These are phyloP conservation scores for Pistacia atlantica DNA, from an alignment of 345 rosid genomes.

Conservation along the genomic window DNA sequence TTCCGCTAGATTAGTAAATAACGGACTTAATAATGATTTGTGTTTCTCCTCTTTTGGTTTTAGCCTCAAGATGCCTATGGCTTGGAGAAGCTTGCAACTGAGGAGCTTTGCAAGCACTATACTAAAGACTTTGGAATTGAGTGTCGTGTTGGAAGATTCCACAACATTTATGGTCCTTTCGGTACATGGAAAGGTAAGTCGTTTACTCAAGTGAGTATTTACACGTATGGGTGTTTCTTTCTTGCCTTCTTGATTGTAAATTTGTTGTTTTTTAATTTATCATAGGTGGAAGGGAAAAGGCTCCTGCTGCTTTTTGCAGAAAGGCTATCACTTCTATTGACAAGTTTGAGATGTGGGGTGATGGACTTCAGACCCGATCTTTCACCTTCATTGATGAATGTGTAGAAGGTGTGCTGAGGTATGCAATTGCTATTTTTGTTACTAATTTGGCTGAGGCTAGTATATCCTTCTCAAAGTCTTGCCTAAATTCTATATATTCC, in stretches of 20 bases:
- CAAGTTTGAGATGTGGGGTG: constrained; percentile 99
- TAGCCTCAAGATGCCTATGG: constrained; percentile 99
- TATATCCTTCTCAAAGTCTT: no score
- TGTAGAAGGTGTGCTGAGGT: constrained; percentile 98
- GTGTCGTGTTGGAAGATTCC: constrained; percentile 95
- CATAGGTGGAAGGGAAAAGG: constrained; percentile 98
- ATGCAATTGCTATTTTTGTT: constrained; percentile 3
- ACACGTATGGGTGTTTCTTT: not conserved
- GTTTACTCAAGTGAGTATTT: constrained; percentile 5
- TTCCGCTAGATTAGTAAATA: not conserved
- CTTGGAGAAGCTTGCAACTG: constrained; percentile 97
- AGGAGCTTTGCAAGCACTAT: constrained; percentile 97
- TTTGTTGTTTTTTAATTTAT: constrained; percentile 6
- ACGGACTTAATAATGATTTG: constrained; percentile 8
- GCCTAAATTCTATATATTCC: not conserved
- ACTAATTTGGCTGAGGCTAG: not conserved
- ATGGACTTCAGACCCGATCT: constrained; percentile 94
- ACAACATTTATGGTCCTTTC: constrained; percentile 98
- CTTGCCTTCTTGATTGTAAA: constrained; percentile 10
- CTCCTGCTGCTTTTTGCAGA: constrained; percentile 99
- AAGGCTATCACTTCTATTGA: constrained; percentile 80
- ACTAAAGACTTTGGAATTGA: constrained; percentile 93
- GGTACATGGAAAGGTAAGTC: constrained; percentile 97
- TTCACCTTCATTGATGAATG: constrained; percentile 99
- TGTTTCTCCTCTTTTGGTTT: constrained; percentile 10